Percentiles rank a stretch among this genome's conserved stretches.
phyloP scores from a whole-genome alignment of 2,329 filamentous ascomycete species.

The Triangularia setosa region DNA sequence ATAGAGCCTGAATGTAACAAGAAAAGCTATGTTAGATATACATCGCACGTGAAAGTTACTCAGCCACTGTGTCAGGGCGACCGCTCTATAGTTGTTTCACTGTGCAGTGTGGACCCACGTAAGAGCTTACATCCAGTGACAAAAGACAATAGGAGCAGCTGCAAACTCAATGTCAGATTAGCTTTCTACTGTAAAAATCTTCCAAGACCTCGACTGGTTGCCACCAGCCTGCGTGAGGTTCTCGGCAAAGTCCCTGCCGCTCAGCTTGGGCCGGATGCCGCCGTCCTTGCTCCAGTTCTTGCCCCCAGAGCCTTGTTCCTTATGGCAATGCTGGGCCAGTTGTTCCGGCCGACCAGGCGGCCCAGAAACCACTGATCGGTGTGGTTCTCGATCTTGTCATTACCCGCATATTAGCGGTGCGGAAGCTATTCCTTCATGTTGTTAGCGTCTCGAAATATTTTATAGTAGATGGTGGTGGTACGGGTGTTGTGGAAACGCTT shows the following conservation, averaged over 20 bases:
- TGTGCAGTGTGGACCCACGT: neutral
- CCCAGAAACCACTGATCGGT: slow-evolving; percentile 4
- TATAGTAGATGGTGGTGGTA: no score
- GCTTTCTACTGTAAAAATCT: neutral
- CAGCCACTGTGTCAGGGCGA: no score
- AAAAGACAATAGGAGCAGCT: neutral
- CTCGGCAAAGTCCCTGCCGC: neutral
- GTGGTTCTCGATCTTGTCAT: slow-evolving; percentile 13
- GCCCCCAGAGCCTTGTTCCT: slow-evolving; percentile 6
- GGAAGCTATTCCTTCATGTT: slow-evolving; percentile 1
- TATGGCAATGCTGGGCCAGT: slow-evolving; percentile 2
- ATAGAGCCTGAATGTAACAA: neutral
- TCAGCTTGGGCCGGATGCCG: slow-evolving; percentile 7
- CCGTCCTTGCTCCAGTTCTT: slow-evolving; percentile 6
- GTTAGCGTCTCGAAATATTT: neutral
- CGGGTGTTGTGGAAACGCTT: neutral
- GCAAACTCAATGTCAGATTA: neutral
- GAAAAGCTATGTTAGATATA: no score
- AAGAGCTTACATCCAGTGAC: no score
- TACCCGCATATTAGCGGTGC: slow-evolving; percentile 7
- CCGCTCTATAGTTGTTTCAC: no score
- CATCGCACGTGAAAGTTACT: no score
- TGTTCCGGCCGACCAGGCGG: slow-evolving; percentile 3
- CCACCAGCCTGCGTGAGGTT: neutral
- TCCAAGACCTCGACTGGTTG: neutral